Conservation (phyloP, 2,329 filamentous ascomycete genomes). For the Phialophora expanda region DNA sequence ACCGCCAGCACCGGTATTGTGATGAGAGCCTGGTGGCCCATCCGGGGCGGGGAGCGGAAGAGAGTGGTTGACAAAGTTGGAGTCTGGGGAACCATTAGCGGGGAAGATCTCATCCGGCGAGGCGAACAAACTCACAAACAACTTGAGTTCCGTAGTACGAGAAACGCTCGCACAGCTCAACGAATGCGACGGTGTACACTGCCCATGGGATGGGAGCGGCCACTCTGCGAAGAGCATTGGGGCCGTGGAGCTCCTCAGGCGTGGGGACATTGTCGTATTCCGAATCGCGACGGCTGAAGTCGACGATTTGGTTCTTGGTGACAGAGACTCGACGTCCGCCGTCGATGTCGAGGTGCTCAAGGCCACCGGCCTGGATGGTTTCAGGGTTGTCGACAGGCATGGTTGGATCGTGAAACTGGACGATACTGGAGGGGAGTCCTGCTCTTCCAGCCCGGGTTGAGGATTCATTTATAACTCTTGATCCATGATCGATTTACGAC, state of each 20-base stretch:
- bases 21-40: constrained; percentile 55
- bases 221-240: constrained; percentile 18
- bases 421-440: background rate
- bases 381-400: constrained; percentile 24
- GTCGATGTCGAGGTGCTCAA: constrained; percentile 11
- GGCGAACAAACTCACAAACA: constrained; percentile 58
- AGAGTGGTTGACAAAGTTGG: constrained; percentile 21
- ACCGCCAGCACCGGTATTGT: constrained; percentile 57
- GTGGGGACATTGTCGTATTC: constrained; percentile 14
- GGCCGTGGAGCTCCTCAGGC: constrained; percentile 12
- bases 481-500: background rate
- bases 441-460: background rate
- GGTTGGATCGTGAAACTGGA: background rate
- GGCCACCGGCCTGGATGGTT: constrained; percentile 16
- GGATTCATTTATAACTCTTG: constrained; percentile 12
- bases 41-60: constrained; percentile 15
- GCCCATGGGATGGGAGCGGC: constrained; percentile 24
- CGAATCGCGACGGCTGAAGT: constrained; percentile 5
- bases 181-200: constrained; percentile 71
- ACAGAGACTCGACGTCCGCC: constrained; percentile 5
- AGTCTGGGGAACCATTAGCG: constrained; percentile 8
- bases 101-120: background rate
- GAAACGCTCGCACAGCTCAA: constrained; percentile 66
- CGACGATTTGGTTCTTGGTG: constrained; percentile 14
- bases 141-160: constrained; percentile 62